These are phyloP conservation scores for Sphagnurus paluster DNA, from an alignment of 1,284 basidiomycete genomes.

Conservation along the genomic window DNA sequence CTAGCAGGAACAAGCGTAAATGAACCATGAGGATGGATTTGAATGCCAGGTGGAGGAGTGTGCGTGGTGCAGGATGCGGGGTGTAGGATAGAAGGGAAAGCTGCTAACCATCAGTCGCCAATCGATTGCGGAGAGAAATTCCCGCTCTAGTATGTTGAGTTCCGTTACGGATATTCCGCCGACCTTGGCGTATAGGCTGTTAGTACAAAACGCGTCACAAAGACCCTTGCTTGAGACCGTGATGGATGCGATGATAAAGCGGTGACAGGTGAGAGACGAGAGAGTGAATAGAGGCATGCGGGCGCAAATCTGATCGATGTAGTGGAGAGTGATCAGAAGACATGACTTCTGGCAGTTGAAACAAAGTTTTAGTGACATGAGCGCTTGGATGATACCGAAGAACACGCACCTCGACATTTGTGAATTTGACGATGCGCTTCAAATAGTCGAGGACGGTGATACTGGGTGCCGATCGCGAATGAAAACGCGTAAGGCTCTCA, in stretches of 20 bases:
- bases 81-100: constrained; percentile 23
- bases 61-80: constrained; percentile 10
- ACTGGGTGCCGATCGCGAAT: constrained; percentile 84
- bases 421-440: constrained; percentile 87
- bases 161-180: constrained; percentile 89
- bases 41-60: constrained; percentile 7
- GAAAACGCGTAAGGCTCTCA: constrained; percentile 88
- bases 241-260: constrained; percentile 90
- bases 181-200: constrained; percentile 90
- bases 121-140: constrained; percentile 87
- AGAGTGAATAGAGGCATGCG: constrained; percentile 86
- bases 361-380: constrained; percentile 7
- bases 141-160: constrained; percentile 90
- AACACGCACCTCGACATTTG: constrained; percentile 81
- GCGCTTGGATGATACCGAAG: constrained; percentile 6
- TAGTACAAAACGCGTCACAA: constrained; percentile 92
- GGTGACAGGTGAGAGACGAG: constrained; percentile 92
- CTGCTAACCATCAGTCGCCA: constrained; percentile 88
- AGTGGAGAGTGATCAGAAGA: constrained; percentile 86
- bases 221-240: constrained; percentile 88
- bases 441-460: constrained; percentile 90
- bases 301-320: constrained; percentile 93
- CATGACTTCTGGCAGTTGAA: constrained; percentile 69
- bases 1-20: constrained; percentile 43
- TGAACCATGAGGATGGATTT: constrained; percentile 29